phyloP scores from a whole-genome alignment of 1,139 yeast species.

The Yamadazyma sp. region DNA sequence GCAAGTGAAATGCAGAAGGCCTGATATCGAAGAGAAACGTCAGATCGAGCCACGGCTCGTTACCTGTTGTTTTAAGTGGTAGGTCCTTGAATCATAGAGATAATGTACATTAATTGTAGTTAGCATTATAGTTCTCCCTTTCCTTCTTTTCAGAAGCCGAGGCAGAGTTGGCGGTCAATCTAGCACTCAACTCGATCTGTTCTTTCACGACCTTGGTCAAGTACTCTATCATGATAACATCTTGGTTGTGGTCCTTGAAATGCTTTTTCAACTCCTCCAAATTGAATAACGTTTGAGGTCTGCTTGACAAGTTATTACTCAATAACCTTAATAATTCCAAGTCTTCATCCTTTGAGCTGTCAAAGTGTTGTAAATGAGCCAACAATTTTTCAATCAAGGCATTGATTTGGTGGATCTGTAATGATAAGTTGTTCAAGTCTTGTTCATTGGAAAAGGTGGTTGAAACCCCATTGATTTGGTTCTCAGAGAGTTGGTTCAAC shows the following conservation, averaged over 20 bases:
- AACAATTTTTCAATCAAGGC: constrained; percentile 53
- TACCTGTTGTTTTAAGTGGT: too few species aligned
- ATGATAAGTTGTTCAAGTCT: constrained; percentile 42
- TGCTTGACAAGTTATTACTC: constrained; percentile 59
- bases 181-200: constrained; percentile 78
- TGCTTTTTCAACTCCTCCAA: constrained; percentile 57
- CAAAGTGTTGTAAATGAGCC: constrained; percentile 48
- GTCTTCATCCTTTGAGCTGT: constrained; percentile 46
- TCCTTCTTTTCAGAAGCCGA: constrained; percentile 26
- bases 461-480: constrained; percentile 20
- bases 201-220: constrained; percentile 84
- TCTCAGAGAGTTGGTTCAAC: constrained; percentile 38
- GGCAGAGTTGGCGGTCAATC: constrained; percentile 53
- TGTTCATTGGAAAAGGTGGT: constrained; percentile 18
- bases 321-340: constrained; percentile 65
- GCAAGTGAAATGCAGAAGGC: too few species aligned
- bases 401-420: constrained; percentile 57
- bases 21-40: too few species aligned
- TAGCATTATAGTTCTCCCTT: constrained; percentile 9
- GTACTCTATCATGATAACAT: constrained; percentile 79
- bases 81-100: not conserved
- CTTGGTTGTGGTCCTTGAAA: constrained; percentile 76
- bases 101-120: constrained; percentile 5
- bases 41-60: too few species aligned
- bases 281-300: constrained; percentile 59